Evolutionary conservation across 306 rosid genomes (phyloP), one percentile per base, ranked within the genome.

Genomic region (Alnus rubra): DNA sequence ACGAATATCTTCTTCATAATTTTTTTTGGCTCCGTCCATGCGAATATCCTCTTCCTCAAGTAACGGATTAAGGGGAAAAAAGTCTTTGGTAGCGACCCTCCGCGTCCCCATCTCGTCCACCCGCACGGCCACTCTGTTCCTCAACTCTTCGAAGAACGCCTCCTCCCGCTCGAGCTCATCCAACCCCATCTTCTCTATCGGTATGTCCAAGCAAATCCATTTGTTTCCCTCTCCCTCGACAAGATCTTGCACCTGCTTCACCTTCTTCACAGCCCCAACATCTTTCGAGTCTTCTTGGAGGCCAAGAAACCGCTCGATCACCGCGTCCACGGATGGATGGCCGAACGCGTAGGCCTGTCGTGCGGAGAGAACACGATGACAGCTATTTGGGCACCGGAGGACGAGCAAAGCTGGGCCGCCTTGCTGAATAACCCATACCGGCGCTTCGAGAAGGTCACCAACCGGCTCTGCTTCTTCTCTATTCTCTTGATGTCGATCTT

Each of bases 141-240:
- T 85, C 77, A 85, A 52, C 0, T 19, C 10, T 45, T 78, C 69
- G n/a, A 83, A 7, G 0, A 74, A 31, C 2, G 1, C 16, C 81
- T 69, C 85, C 58, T 80, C 80, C 45, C 35, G 7, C 45, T 71
- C 49, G 4, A 83, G 63, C 23, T 71, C 64, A 19, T 81, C 80
- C 79, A 85, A 50, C 16, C 9, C 28, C 84, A 85, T 88, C 0
- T 71, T 69, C 1, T 77, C 81, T 15, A 72, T 16, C 2, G 79
- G 0, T 0, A 5, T 4, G 2, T 69, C 33, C 87, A 82, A 88
- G 86, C 84, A 81, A 7, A 6, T 52, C 18, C 19, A 15, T 11
- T 7, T 23, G 4, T 69, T 70, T 48, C 44, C 75, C 64, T 19
- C 64, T 23, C 19, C 10, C 4, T 10, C 28, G 30, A 2, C 49